Evolutionary conservation across 176 grass and related monocot genomes (phyloP).

Genomic region (Oryza coarctata): DNA sequence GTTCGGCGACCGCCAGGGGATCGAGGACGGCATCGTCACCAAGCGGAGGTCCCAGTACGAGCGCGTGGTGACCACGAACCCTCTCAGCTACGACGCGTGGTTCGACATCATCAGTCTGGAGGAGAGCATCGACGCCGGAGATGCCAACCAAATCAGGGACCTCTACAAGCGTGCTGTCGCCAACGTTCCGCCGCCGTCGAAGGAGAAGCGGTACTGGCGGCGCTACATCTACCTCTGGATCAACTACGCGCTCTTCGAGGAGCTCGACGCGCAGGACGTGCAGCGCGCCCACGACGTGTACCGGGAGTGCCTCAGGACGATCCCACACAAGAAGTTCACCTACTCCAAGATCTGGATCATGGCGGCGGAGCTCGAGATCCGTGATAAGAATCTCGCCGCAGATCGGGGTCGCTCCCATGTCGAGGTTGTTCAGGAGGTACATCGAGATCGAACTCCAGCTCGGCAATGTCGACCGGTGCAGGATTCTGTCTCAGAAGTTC

Average conservation of each 20-base stretch:
- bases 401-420: slow-evolving; percentile 48
- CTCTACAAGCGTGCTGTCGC: slow-evolving; percentile 43
- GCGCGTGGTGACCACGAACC: slow-evolving; percentile 47
- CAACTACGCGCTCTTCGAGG: slow-evolving; percentile 53
- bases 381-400: slow-evolving; percentile 38
- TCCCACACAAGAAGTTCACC: slow-evolving; percentile 54
- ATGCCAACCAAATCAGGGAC: slow-evolving; percentile 34
- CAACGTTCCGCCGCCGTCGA: slow-evolving; percentile 38
- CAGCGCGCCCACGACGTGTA: slow-evolving; percentile 44
- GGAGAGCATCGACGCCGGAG: slow-evolving; percentile 25
- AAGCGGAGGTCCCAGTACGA: slow-evolving; percentile 48
- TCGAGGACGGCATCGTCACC: too few relatives aligned
- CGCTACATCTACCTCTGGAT: slow-evolving; percentile 57
- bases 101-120: slow-evolving; percentile 52
- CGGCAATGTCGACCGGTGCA: slow-evolving; percentile 40
- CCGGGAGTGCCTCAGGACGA: slow-evolving; percentile 43
- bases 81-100: slow-evolving; percentile 47
- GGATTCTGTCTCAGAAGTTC: slow-evolving; percentile 52
- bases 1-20: too few relatives aligned
- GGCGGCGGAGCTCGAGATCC: slow-evolving; percentile 52
- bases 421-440: slow-evolving; percentile 55
- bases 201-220: slow-evolving; percentile 55
- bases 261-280: slow-evolving; percentile 50
- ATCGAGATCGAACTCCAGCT: slow-evolving; percentile 59
- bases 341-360: slow-evolving; percentile 62